These are phyloP conservation scores for Xylogone sp. DNA, from an alignment of 2,329 filamentous ascomycete genomes.

Conservation along the genomic window DNA sequence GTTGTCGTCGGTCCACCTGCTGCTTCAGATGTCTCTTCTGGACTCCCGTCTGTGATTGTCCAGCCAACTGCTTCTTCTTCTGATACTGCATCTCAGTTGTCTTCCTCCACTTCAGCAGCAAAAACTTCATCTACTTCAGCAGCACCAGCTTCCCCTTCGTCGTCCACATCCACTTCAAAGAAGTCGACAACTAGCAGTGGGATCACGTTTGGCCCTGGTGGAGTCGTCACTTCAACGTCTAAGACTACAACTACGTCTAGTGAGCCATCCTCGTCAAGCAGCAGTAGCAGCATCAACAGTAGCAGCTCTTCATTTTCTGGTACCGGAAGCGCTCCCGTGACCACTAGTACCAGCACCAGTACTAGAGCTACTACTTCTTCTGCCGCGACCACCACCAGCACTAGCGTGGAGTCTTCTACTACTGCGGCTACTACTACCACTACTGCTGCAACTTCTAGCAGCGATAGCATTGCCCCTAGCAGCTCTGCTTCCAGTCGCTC, in stretches of 20 bases:
- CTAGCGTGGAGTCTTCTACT: too few species aligned
- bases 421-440: too few species aligned
- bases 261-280: constrained; percentile 5
- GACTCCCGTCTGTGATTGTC: constrained; percentile 1
- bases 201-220: constrained; percentile 26
- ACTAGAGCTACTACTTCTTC: too few species aligned
- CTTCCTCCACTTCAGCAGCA: constrained; percentile 3
- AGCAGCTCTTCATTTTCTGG: too few species aligned
- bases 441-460: constrained; percentile 1
- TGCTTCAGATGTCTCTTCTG: constrained; percentile 1
- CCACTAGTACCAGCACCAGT: too few species aligned
- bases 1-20: constrained; percentile 1
- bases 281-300: constrained; percentile 7
- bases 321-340: too few species aligned
- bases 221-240: constrained; percentile 18
- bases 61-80: neutral
- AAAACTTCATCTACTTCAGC: constrained; percentile 1
- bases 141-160: neutral
- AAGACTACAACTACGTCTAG: constrained; percentile 8
- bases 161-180: neutral
- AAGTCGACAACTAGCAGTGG: constrained; percentile 11
- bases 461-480: too few species aligned
- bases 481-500: too few species aligned
- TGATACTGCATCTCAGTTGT: neutral
- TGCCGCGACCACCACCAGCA: too few species aligned